These are phyloP conservation scores for Sclerotinia sclerotiorum DNA, from an alignment of 2,329 filamentous ascomycete species.

Conservation along the genomic window DNA sequence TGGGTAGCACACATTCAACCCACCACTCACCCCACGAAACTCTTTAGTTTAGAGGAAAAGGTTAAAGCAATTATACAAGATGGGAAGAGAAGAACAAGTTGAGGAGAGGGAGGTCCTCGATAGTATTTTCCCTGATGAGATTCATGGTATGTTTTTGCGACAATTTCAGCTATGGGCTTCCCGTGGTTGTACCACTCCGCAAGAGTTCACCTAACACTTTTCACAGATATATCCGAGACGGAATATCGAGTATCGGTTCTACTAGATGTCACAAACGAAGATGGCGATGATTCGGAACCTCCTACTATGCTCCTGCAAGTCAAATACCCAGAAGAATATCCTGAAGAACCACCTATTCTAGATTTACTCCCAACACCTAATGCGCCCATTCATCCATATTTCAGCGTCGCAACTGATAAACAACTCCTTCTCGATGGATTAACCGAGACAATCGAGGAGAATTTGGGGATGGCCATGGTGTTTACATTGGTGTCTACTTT, in stretches of 20 bases:
- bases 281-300: conserved; percentile 60
- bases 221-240: conserved; percentile 79
- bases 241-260: conserved; percentile 83
- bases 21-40: conserved; percentile 14
- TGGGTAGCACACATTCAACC: conserved; percentile 22
- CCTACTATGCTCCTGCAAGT: conserved; percentile 80
- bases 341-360: conserved; percentile 79
- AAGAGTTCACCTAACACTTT: conserved; percentile 16
- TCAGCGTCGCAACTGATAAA: conserved; percentile 81
- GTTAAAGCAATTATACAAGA: conserved; percentile 40
- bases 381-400: conserved; percentile 64
- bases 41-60: conserved; percentile 1
- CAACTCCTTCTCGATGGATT: conserved; percentile 69
- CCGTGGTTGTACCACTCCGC: background rate
- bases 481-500: conserved; percentile 85
- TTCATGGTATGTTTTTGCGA: conserved; percentile 63
- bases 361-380: conserved; percentile 76
- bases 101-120: conserved; percentile 98
- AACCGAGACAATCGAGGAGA: conserved; percentile 79
- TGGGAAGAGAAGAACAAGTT: conserved; percentile 81
- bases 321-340: conserved; percentile 86
- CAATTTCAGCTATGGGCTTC: background rate
- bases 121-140: conserved; percentile 97
- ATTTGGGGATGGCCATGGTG: conserved; percentile 95
- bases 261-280: conserved; percentile 73